phyloP scores from a whole-genome alignment of 202 grass and related monocot species.

The Musa balbisiana region DNA sequence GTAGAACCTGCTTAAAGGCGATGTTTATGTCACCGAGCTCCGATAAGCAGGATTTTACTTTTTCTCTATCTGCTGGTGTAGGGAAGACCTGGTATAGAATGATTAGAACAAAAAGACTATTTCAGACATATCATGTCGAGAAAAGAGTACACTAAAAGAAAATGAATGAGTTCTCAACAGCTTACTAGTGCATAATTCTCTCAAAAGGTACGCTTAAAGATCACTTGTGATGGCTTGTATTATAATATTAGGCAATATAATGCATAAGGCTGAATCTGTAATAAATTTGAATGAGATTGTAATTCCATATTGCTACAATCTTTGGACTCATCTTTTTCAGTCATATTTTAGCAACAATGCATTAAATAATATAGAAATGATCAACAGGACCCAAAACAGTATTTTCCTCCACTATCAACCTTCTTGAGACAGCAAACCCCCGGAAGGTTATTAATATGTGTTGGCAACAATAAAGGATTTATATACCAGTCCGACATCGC shows the following conservation, averaged over 20 bases:
- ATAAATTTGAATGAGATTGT: too few relatives aligned
- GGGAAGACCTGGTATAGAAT: constrained; percentile 49
- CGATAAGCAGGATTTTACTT: constrained; percentile 86
- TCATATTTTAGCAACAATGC: too few relatives aligned
- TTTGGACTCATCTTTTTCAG: too few relatives aligned
- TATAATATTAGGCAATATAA: neutral
- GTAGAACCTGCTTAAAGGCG: constrained; percentile 65
- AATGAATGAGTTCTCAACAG: neutral
- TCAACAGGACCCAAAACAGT: too few relatives aligned
- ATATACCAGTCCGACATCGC: too few relatives aligned
- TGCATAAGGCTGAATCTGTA: neutral
- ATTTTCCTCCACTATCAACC: too few relatives aligned
- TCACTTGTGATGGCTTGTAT: neutral
- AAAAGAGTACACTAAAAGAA: neutral
- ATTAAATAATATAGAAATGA: too few relatives aligned
- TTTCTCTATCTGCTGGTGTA: constrained; percentile 70
- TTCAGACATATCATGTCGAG: neutral
- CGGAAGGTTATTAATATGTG: too few relatives aligned
- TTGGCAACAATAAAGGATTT: too few relatives aligned
- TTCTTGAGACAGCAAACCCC: too few relatives aligned
- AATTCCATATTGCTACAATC: too few relatives aligned
- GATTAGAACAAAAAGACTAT: neutral
- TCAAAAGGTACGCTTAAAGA: neutral
- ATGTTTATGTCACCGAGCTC: constrained; percentile 79
- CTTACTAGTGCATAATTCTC: neutral